Conservation (phyloP, 192 early-diverging fungal species). For the Coemansia furcata region DNA sequence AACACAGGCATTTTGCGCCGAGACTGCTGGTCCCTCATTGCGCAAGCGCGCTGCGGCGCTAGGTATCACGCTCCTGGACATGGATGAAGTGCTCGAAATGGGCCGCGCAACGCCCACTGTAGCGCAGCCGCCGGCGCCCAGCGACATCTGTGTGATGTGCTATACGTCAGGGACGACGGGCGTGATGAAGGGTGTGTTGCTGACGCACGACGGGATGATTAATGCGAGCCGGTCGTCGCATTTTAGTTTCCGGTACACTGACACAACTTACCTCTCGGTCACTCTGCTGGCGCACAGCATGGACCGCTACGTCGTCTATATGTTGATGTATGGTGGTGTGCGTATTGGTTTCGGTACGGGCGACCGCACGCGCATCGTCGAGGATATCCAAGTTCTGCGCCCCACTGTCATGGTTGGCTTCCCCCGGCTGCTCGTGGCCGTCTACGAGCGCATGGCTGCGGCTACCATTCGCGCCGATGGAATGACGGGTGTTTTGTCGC, state of each 20-base stretch:
- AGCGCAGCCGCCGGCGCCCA: constrained; percentile 53
- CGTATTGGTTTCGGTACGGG: constrained; percentile 77
- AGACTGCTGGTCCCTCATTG: constrained; percentile 19
- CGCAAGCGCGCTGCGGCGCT: constrained; percentile 61
- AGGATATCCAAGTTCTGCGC: constrained; percentile 69
- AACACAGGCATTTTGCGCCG: constrained; percentile 25
- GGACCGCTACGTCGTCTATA: constrained; percentile 60
- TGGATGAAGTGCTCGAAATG: constrained; percentile 56
- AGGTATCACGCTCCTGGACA: constrained; percentile 55
- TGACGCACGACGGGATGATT: constrained; percentile 58
- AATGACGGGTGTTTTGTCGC: constrained; percentile 32
- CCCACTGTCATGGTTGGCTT: constrained; percentile 72
- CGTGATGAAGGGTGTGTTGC: constrained; percentile 58
- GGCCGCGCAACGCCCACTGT: constrained; percentile 56
- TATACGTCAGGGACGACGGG: constrained; percentile 86
- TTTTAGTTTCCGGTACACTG: background rate
- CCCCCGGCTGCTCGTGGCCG: constrained; percentile 74
- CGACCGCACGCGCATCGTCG: constrained; percentile 63
- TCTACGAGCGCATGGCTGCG: constrained; percentile 68
- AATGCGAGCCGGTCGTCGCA: background rate
- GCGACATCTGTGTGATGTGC: constrained; percentile 63
- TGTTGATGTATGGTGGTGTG: constrained; percentile 51
- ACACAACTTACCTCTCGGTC: constrained; percentile 53
- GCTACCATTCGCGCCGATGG: constrained; percentile 55
- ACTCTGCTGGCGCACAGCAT: constrained; percentile 79